Percentiles rank a stretch among this genome's conserved stretches.
phyloP scores from a whole-genome alignment of 2,329 filamentous ascomycete species.

The Pseudopithomyces chartarum region DNA sequence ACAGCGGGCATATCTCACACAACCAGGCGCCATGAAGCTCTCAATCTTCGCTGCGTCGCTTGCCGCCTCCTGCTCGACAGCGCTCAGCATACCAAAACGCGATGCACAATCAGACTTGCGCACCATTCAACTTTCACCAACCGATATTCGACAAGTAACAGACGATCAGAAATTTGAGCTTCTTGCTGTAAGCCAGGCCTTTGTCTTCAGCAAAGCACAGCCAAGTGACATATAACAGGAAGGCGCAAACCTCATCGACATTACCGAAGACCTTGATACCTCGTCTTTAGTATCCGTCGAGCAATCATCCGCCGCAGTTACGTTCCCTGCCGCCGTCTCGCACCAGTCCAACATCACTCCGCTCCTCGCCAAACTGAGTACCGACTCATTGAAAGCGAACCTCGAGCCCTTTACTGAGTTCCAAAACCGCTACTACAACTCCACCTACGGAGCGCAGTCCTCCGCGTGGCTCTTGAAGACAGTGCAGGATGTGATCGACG shows the following conservation, averaged over 20 bases:
- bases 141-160: constrained; percentile 79
- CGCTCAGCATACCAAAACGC: constrained; percentile 3
- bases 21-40: constrained; percentile 2
- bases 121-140: constrained; percentile 78
- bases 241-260: constrained; percentile 31
- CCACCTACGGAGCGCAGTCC: constrained; percentile 68
- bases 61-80: constrained; percentile 1
- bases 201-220: not conserved
- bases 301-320: constrained; percentile 11
- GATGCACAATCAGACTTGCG: constrained; percentile 51
- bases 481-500: constrained; percentile 70
- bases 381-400: constrained; percentile 21
- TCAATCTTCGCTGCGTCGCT: not conserved
- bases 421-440: constrained; percentile 31
- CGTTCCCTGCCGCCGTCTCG: constrained; percentile 18
- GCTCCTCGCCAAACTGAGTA: constrained; percentile 24
- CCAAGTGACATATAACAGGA: constrained; percentile 33
- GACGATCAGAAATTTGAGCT: constrained; percentile 92
- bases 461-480: constrained; percentile 82
- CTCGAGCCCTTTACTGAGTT: constrained; percentile 25
- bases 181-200: constrained; percentile 65
- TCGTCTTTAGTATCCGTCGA: not conserved
- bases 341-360: constrained; percentile 19
- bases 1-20: no score
- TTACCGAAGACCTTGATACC: constrained; percentile 26